phyloP scores from a whole-genome alignment of 1,284 basidiomycete species.

The Puccinia coronata region DNA sequence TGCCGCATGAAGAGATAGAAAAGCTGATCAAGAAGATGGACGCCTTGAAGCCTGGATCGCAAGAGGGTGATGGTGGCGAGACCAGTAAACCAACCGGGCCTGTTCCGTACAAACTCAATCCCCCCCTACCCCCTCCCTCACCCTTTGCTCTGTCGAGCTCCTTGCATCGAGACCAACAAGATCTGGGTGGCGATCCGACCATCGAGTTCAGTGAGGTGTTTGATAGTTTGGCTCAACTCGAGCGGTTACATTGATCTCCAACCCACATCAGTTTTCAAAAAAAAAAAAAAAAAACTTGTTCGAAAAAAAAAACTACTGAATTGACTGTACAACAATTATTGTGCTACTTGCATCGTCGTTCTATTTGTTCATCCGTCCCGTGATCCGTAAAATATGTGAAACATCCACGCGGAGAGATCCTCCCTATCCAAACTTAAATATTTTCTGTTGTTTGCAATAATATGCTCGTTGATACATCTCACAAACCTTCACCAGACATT shows the following conservation, averaged over 20 bases:
- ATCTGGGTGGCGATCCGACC: no score
- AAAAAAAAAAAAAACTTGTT: not conserved
- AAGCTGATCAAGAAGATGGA: constrained; percentile 7
- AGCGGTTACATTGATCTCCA: not conserved
- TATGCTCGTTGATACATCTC: no score
- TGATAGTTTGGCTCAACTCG: not conserved
- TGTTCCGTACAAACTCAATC: no score
- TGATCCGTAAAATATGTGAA: no score
- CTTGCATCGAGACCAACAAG: no score
- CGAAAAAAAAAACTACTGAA: not conserved
- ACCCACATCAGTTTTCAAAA: not conserved
- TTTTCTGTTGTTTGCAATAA: no score
- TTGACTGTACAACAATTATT: not conserved
- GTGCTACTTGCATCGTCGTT: not conserved
- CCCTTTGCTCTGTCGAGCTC: no score
- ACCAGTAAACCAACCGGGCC: no score
- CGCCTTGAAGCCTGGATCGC: not conserved
- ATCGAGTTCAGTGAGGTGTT: not conserved
- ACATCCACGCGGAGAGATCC: no score
- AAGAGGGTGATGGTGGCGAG: not conserved
- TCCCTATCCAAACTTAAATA: no score
- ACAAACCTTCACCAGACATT: no score
- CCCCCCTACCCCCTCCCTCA: no score
- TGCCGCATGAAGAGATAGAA: not conserved
- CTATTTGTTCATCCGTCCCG: not conserved